A percentile compares a stretch with the other conserved stretches of the same genome.
phyloP scores from a whole-genome alignment of 768 basidiomycete genomes.

The Suillus variegatus region DNA sequence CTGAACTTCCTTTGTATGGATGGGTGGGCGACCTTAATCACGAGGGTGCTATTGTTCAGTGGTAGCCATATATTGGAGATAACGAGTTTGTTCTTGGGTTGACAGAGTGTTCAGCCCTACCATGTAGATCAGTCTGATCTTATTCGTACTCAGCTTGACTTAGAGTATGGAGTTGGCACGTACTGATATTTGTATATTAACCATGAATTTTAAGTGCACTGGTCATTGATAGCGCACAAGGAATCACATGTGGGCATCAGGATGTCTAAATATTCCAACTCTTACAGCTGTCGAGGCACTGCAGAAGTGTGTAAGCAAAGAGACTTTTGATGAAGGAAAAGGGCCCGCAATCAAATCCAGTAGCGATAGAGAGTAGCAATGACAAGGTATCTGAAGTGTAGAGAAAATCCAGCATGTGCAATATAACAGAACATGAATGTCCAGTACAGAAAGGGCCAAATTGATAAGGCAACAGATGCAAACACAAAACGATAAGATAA shows the following conservation, averaged over 20 bases:
- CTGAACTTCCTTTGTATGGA: constrained; percentile 19
- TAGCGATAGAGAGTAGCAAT: constrained; percentile 1
- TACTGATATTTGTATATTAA: background rate
- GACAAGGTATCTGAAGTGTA: background rate
- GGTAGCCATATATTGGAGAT: constrained; percentile 15
- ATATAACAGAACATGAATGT: background rate
- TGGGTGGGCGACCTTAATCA: constrained; percentile 17
- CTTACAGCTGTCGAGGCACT: background rate
- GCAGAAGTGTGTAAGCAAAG: constrained; percentile 1
- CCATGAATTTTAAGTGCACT: background rate
- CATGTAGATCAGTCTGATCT: constrained; percentile 18
- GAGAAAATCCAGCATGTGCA: background rate
- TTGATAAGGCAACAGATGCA: background rate
- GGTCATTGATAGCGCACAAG: background rate
- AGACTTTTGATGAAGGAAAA: background rate
- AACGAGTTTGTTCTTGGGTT: constrained; percentile 8
- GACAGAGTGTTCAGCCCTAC: constrained; percentile 14
- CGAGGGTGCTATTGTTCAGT: constrained; percentile 9
- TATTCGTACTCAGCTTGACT: constrained; percentile 14
- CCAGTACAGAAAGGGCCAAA: background rate
- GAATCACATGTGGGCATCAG: background rate
- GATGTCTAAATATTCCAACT: background rate
- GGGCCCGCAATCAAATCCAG: constrained; percentile 14
- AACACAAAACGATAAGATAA: background rate
- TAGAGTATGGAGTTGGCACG: constrained; percentile 12